Evolutionary conservation across 148 eudicot genomes (phyloP), one percentile per base, ranked within the genome.

Genomic region (Camellia sinensis): DNA sequence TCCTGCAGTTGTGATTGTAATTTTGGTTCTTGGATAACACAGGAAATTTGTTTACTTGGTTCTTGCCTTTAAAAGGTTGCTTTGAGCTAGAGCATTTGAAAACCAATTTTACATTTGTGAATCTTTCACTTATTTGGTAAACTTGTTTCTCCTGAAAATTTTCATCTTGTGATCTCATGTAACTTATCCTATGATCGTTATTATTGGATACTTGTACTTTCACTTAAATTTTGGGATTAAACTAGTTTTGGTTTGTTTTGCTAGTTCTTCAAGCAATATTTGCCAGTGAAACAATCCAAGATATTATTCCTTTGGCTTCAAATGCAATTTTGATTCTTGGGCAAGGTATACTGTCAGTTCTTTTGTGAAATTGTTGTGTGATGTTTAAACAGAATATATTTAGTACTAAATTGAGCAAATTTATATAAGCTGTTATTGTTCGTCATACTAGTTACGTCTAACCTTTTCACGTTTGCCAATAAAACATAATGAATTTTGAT

Each of bases 281-380:
- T 87, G 12, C 88, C 64, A 84, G 93, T 82, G 94, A 93, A 89
- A 95, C 80, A 81, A 90, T 95, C 78, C 91, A 87, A 83, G 90
- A 92, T 54, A 84, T 93, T 76, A 77, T 88, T 81, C 89, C 97
- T 66, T 88, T 89, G 85, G 85, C 90, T 63, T 84, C 86, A 40
- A 86, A 89, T 89, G 83, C 90, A 80, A 75, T 93, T 71, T 79
- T 93, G 91, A 71, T 95, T 78, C 97, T 95, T 81, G 98, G 97
- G 74, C 93, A 88, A 91, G 98, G 98, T 95, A 93, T 78, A 67
- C 50, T 21, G 41, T 79, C 78, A 52, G 74, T 79, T 41, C 7
- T 56, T 81, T 43, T 12, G 48, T 41, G 18, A 63, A 18, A 75
- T 37, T 44, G 41, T 45, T 61, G 46, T n/a, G 19, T 64, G n/a